Base-by-base conservation (phyloP, 805 yeast species). In the Metschnikowia cubensis region DNA sequence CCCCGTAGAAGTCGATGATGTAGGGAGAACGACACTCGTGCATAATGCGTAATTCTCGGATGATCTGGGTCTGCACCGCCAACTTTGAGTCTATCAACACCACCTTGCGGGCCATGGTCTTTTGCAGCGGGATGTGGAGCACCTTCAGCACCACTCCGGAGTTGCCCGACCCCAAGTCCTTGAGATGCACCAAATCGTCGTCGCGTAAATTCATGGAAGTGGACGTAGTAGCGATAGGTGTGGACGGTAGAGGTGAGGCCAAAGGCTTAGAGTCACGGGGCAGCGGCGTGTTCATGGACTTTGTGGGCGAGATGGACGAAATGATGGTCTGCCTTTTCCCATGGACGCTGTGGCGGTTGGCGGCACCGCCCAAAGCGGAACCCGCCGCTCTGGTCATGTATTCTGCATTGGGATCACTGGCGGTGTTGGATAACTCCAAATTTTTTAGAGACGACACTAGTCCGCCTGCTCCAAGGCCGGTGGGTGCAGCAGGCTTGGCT, bases 61-160 rank as follows among this genome's bases (percentile, higher is more conserved):
- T 79, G 45, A 94, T 87, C 66, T 91, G 97, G 45, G 87, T 81
- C 59, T 87, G 88, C 7, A 88, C 83, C 14, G 81, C 80, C 52
- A 82, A 82, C 62, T 89, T 88, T 57, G 87, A 83, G 60, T 92
- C 98, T 25, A 94, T 81, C 54, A 85, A 90, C 32, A 94, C 89
- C 41, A 83, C 82, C 63, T 94, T 94, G 57, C 88, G 83, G 14
- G 99, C 98, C 89, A 94, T 87, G 31, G 85, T 80, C 51, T 83
- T 84, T 54, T 90, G 89, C 8, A 92, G 84, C 10, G 98, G 97
- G 4, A 88, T 78, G 67, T 94, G 98, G 47, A 89, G 70, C 11
- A 90, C 95, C 62, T 91, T 89, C 42, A 86, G 74, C 2, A 94
- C 99, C 1, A 89, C 83, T 2, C 99, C 99, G 11, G 96, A 89